Conservation (phyloP, 345 rosid genomes). For the Jatropha curcas region DNA sequence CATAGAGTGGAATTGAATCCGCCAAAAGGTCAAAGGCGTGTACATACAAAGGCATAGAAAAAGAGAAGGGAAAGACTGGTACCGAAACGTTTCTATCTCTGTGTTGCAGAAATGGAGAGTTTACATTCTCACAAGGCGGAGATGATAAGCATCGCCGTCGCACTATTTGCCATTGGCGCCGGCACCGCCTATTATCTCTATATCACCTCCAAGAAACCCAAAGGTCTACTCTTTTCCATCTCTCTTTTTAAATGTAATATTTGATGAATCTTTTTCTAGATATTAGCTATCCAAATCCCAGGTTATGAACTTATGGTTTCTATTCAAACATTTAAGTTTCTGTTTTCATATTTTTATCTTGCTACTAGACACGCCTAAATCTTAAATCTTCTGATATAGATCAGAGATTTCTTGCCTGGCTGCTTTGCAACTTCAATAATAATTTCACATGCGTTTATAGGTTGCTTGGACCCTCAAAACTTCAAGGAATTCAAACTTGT, state of each 20-base stretch:
- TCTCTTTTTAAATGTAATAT: not conserved
- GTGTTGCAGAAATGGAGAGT: conserved; percentile 30
- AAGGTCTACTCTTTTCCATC: conserved; percentile 23
- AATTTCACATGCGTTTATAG: conserved; percentile 21
- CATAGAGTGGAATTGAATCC: not conserved
- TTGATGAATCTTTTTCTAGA: not conserved
- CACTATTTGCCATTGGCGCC: conserved; percentile 52
- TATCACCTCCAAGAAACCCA: conserved; percentile 38
- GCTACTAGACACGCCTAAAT: not conserved
- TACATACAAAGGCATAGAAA: not conserved
- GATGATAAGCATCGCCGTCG: conserved; percentile 54
- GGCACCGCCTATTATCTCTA: conserved; percentile 66
- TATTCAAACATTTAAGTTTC: not conserved
- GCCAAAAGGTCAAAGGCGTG: not conserved
- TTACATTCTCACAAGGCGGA: conserved; percentile 43
- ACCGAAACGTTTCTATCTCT: not conserved
- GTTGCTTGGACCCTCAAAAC: conserved; percentile 47
- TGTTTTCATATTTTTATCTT: not conserved
- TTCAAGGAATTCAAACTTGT: conserved; percentile 53
- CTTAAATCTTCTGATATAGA: not conserved
- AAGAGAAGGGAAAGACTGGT: not conserved
- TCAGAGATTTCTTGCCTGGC: not conserved
- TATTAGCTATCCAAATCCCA: not conserved
- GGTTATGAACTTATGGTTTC: too few species aligned
- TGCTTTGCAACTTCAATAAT: conserved; percentile 7